These are phyloP conservation scores for Blastobotrys arbuscula DNA, from an alignment of 1,139 yeast genomes.

Conservation along the genomic window DNA sequence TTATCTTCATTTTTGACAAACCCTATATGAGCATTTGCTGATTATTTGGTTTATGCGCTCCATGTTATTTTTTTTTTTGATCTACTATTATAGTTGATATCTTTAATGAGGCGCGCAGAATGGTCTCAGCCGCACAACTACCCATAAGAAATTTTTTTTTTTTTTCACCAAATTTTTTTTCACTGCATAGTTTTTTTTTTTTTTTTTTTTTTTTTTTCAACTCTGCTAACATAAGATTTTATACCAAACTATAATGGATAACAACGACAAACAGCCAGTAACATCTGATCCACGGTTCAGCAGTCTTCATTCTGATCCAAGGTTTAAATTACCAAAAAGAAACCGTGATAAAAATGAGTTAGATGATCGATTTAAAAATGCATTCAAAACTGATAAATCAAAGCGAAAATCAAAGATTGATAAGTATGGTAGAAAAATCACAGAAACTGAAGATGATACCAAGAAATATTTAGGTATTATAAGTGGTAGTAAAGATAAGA, in stretches of 20 bases:
- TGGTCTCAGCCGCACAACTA: too few relatives aligned
- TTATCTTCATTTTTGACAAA: too few relatives aligned
- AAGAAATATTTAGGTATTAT: constrained; percentile 55
- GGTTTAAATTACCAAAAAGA: constrained; percentile 70
- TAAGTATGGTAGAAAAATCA: constrained; percentile 74
- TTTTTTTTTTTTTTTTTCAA: neutral
- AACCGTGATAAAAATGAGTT: constrained; percentile 70
- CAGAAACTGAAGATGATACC: constrained; percentile 44
- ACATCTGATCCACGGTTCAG: constrained; percentile 71
- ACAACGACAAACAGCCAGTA: constrained; percentile 32
- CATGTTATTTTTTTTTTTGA: too few relatives aligned
- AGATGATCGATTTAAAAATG: constrained; percentile 77
- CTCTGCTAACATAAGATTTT: neutral
- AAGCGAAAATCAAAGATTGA: constrained; percentile 65
- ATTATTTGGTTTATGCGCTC: too few relatives aligned
- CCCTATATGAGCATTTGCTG: too few relatives aligned
- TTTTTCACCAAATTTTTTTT: neutral
- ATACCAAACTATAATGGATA: constrained; percentile 1
- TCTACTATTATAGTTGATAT: too few relatives aligned
- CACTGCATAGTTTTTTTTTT: neutral
- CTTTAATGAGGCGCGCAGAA: too few relatives aligned
- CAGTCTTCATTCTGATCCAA: constrained; percentile 78
- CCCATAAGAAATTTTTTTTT: too few relatives aligned
- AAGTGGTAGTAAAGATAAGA: constrained; percentile 22
- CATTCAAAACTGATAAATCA: constrained; percentile 54